phyloP scores from a whole-genome alignment of 169 alveolate genomes.

The Plasmodium gallinaceum region DNA sequence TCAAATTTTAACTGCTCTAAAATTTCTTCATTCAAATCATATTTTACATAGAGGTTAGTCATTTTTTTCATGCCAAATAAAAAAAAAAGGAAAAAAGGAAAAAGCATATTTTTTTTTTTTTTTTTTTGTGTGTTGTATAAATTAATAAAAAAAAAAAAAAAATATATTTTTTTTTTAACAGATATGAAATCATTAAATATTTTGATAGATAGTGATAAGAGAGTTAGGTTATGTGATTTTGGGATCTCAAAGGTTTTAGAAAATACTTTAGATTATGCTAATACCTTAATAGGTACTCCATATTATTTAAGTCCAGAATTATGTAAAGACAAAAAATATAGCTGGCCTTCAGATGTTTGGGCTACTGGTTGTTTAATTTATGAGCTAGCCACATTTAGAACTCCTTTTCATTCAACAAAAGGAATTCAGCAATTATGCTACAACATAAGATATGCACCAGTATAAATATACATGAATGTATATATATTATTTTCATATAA shows the following conservation, averaged over 20 bases:
- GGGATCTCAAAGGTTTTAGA: slow-evolving; percentile 95
- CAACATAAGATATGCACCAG: slow-evolving; percentile 85
- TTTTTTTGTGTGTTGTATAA: slow-evolving; percentile 18
- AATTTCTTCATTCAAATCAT: slow-evolving; percentile 89
- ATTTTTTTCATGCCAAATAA: neutral
- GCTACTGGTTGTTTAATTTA: slow-evolving; percentile 96
- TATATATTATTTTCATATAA: neutral
- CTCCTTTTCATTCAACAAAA: slow-evolving; percentile 91
- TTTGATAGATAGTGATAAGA: slow-evolving; percentile 89
- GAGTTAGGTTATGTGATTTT: slow-evolving; percentile 94
- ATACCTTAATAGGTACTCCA: slow-evolving; percentile 99
- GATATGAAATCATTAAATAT: slow-evolving; percentile 93
- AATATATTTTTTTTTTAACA: slow-evolving; percentile 1
- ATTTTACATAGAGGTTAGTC: slow-evolving; percentile 92
- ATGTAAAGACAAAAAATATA: slow-evolving; percentile 95
- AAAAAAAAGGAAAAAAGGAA: neutral
- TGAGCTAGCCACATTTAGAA: slow-evolving; percentile 86
- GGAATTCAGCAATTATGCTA: slow-evolving; percentile 86
- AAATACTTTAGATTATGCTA: slow-evolving; percentile 95
- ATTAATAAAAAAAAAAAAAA: neutral
- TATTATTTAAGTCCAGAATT: slow-evolving; percentile 99
- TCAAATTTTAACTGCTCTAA: slow-evolving; percentile 88
- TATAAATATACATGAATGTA: slow-evolving; percentile 11
- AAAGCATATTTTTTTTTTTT: neutral
- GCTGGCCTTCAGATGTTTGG: slow-evolving; percentile 99